phyloP scores from a whole-genome alignment of 164 flowering plant genomes.

The Macadamia integrifolia region DNA sequence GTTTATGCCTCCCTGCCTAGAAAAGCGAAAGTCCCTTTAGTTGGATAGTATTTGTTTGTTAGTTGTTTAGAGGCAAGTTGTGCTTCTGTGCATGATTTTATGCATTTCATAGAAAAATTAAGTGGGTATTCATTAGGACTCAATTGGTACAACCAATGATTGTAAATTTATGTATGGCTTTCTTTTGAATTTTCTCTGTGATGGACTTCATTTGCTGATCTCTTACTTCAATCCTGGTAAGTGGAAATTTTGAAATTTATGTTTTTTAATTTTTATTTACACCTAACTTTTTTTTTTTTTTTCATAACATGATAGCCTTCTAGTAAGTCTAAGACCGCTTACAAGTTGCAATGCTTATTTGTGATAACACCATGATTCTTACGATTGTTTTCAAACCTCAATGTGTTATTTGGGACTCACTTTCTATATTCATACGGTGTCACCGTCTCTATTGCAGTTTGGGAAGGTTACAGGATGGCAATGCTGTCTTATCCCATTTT shows the following conservation, averaged over 20 bases:
- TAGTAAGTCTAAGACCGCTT: neutral
- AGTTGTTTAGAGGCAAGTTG: neutral
- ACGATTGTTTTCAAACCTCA: neutral
- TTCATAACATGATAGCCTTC: neutral
- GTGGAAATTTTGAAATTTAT: neutral
- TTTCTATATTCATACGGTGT: neutral
- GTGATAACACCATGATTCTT: neutral
- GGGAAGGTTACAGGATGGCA: constrained; percentile 96
- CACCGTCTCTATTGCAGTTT: constrained; percentile 37
- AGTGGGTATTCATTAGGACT: neutral
- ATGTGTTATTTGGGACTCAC: neutral
- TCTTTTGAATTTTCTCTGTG: neutral
- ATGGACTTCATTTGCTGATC: neutral
- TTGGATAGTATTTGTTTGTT: no score
- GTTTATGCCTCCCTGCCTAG: no score
- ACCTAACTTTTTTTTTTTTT: no score
- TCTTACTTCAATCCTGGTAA: neutral
- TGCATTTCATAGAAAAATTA: neutral
- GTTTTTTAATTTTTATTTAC: neutral
- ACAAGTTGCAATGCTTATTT: neutral
- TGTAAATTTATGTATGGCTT: neutral
- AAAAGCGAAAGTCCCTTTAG: no score
- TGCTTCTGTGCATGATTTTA: neutral
- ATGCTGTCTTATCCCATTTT: constrained; percentile 91
- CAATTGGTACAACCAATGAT: neutral